These are phyloP conservation scores for Fusarium chaquense DNA, from an alignment of 2,329 filamentous ascomycete genomes.

Conservation along the genomic window DNA sequence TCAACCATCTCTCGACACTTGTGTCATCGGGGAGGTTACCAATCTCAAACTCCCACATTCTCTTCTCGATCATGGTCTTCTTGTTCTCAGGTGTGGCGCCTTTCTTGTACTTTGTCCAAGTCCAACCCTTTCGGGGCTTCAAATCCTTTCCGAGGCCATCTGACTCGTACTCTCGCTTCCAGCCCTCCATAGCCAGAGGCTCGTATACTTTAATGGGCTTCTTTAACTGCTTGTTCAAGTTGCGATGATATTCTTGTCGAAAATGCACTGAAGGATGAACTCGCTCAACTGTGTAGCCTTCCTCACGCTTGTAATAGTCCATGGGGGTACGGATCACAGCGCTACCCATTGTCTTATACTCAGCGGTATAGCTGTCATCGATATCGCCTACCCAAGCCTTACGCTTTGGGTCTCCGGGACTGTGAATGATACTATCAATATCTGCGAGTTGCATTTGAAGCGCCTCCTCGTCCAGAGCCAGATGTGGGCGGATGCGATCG, in stretches of 20 bases:
- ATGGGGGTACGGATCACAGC: slow-evolving; percentile 7
- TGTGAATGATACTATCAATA: slow-evolving; percentile 1
- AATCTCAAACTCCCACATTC: slow-evolving; percentile 23
- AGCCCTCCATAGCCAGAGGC: slow-evolving; percentile 4
- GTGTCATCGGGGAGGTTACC: slow-evolving; percentile 6
- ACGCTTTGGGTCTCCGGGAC: not conserved
- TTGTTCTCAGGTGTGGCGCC: not conserved
- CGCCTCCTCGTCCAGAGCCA: slow-evolving; percentile 12
- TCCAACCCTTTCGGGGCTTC: slow-evolving; percentile 15
- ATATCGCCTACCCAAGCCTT: slow-evolving; percentile 10
- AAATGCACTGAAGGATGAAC: slow-evolving; percentile 15
- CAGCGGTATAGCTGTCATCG: slow-evolving; percentile 4
- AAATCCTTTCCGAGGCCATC: not conserved
- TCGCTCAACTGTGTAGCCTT: slow-evolving; percentile 13
- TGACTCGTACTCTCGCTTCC: slow-evolving; percentile 6
- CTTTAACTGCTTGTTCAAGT: slow-evolving; percentile 9
- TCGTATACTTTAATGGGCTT: slow-evolving; percentile 5
- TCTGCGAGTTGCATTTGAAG: slow-evolving; percentile 10
- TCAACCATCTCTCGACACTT: slow-evolving; percentile 17
- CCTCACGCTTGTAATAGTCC: slow-evolving; percentile 3
- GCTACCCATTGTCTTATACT: slow-evolving; percentile 8
- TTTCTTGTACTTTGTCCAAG: slow-evolving; percentile 15
- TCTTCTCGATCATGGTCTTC: slow-evolving; percentile 6
- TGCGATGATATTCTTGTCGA: slow-evolving; percentile 4
- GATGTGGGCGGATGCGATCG: slow-evolving; percentile 5